A percentile compares a stretch with the other conserved stretches of the same genome.
These are phyloP conservation scores for Penicillium dipodomyicola DNA, from an alignment of 495 filamentous ascomycete genomes.

Conservation along the genomic window DNA sequence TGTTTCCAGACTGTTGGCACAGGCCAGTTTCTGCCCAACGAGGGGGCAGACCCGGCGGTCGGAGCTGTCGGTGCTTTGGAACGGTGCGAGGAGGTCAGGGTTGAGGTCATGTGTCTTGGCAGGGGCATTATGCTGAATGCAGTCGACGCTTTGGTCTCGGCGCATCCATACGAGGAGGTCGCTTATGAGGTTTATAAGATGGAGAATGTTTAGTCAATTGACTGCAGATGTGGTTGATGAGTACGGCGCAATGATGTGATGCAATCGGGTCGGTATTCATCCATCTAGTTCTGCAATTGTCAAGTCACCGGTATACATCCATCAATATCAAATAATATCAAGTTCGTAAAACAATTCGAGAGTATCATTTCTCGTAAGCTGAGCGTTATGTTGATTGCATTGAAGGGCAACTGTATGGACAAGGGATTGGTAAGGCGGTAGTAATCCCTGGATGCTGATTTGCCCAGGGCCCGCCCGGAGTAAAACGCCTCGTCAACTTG, in stretches of 20 bases:
- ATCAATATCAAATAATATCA: not conserved
- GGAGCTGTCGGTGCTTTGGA: constrained; percentile 42
- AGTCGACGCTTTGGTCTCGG: constrained; percentile 48
- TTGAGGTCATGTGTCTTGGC: constrained; percentile 54
- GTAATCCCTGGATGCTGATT: constrained; percentile 46
- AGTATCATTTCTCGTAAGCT: not conserved
- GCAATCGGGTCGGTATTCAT: not conserved
- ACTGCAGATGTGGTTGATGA: not conserved
- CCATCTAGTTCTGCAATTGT: not conserved
- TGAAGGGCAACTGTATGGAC: constrained; percentile 13
- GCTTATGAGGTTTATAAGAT: constrained; percentile 72
- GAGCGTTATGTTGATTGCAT: not conserved
- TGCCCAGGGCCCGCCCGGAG: constrained; percentile 31
- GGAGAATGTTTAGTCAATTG: constrained; percentile 58
- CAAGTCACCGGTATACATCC: not conserved
- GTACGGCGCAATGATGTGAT: not conserved
- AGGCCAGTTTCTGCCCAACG: constrained; percentile 42
- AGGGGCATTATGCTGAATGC: constrained; percentile 45
- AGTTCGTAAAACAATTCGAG: not conserved
- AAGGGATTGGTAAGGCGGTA: constrained; percentile 26
- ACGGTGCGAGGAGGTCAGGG: constrained; percentile 50
- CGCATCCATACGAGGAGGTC: constrained; percentile 77
- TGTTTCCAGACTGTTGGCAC: constrained; percentile 42
- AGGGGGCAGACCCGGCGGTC: constrained; percentile 41
- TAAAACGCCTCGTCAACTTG: constrained; percentile 43